phyloP scores from a whole-genome alignment of 2,329 filamentous ascomycete genomes.

The Cytospora leucostoma region DNA sequence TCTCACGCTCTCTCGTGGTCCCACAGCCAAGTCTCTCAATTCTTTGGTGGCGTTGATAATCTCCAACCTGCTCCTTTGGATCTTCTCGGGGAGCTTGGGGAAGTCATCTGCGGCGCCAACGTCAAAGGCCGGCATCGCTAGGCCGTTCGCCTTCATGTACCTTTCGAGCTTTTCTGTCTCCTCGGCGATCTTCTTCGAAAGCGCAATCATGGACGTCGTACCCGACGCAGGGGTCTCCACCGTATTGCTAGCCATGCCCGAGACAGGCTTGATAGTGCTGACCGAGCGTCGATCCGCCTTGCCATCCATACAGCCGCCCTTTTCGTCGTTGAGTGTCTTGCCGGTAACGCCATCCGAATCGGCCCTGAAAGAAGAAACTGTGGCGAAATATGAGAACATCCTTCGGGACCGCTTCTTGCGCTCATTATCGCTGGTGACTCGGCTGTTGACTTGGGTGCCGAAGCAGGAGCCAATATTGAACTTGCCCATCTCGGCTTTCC shows the following conservation, averaged over 20 bases:
- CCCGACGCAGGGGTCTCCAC: constrained; percentile 10
- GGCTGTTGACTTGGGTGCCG: constrained; percentile 27
- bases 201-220: constrained; percentile 44
- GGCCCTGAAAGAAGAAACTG: constrained; percentile 29
- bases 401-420: constrained; percentile 39
- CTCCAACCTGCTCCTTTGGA: constrained; percentile 48
- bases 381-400: constrained; percentile 37
- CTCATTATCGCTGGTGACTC: constrained; percentile 31
- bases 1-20: constrained; percentile 52
- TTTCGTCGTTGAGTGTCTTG: not conserved
- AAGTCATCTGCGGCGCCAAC: constrained; percentile 48
- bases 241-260: constrained; percentile 7
- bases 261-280: constrained; percentile 2
- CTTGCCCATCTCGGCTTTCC: constrained; percentile 36
- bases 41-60: constrained; percentile 53
- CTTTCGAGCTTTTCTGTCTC: constrained; percentile 53
- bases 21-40: constrained; percentile 49
- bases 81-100: constrained; percentile 48
- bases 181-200: constrained; percentile 50
- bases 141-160: constrained; percentile 46
- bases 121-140: constrained; percentile 48
- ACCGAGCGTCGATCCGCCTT: constrained; percentile 1
- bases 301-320: not conserved
- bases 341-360: constrained; percentile 24
- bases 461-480: constrained; percentile 42